phyloP scores from a whole-genome alignment of 2,329 filamentous ascomycete genomes.

The Aspergillus sergii region DNA sequence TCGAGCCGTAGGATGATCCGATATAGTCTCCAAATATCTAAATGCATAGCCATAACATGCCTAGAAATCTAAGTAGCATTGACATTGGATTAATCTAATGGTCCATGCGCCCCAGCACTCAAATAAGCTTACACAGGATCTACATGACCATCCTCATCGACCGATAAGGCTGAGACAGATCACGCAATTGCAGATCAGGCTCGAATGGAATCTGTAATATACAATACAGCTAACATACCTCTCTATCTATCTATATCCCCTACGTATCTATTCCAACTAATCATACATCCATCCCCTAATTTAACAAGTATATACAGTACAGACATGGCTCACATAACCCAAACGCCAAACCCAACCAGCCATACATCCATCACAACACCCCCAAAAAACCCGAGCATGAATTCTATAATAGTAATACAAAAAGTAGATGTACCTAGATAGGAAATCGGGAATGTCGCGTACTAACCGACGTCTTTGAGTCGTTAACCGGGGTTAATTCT shows the following conservation, averaged over 20 bases:
- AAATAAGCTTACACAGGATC: not conserved
- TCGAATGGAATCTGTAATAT: not conserved
- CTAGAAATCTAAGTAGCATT: not conserved
- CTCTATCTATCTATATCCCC: not conserved
- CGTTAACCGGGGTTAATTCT: not conserved
- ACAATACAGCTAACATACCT: not conserved
- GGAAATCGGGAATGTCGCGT: not conserved
- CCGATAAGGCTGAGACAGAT: not conserved
- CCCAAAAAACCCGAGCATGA: not conserved
- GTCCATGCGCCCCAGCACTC: not conserved
- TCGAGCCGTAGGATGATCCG: not conserved
- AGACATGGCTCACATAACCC: not conserved
- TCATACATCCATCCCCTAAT: not conserved
- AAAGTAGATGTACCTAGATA: not conserved
- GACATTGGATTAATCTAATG: not conserved
- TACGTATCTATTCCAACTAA: not conserved
- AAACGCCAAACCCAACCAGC: not conserved
- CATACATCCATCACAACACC: not conserved
- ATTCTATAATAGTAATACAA: not conserved
- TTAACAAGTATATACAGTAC: not conserved
- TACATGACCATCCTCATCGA: not conserved
- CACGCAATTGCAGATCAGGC: not conserved
- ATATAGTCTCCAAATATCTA: not conserved
- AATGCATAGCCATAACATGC: not conserved
- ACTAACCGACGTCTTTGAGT: not conserved